Evolutionary conservation across 78 protist species (phyloP), one percentile per base, ranked within the genome.

Genomic region (Chrysochromulina parva): DNA sequence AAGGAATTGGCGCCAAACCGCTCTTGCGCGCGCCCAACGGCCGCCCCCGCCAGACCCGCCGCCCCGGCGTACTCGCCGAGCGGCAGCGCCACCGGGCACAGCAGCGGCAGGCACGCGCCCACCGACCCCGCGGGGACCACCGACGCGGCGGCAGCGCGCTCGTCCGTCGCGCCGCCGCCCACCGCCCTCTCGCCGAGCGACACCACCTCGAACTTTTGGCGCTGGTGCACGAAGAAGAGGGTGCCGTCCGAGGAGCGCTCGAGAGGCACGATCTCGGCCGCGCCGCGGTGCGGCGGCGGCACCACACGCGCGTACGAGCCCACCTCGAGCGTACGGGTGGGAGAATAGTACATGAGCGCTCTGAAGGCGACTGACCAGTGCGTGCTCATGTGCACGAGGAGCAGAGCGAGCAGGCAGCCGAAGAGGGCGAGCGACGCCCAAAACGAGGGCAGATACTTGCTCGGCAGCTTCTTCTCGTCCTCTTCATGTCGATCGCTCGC

Each of bases 1-100:
- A 98, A 67, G 28, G 7, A 1, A 60, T 67, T 67, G 26, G 28
- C 19, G n/a, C 91, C 78, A 53, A 22, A 50, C 47, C 2, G 17
- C 52, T 1, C 54, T 3, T 4, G 22, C 54, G 53, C 20, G 28
- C 20, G 5, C 38, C 24, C 60, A n/a, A 26, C 57, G 60, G 57
- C 86, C 20, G n/a, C 60, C 60, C 19, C n/a, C 24, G 5, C 19
- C 19, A 80, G 86, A 5, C 86, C 86, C 11, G 47, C 65, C 11
- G 65, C 24, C 20, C 6, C 3, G 65, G 60, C 20, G 86, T 80
- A 80, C 28, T 80, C 60, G 65, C 60, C 19, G 19, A 80, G 86
- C 66, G 86, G 86, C 60, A 53, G 65, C n/a, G 17, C 86, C 17
- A 22, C 2, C 62, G 86, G 48, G 53, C 86, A 80, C 60, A 52